These are phyloP conservation scores for Sideroxylon spinosum DNA, from an alignment of 179 eudicot species.

Conservation along the genomic window DNA sequence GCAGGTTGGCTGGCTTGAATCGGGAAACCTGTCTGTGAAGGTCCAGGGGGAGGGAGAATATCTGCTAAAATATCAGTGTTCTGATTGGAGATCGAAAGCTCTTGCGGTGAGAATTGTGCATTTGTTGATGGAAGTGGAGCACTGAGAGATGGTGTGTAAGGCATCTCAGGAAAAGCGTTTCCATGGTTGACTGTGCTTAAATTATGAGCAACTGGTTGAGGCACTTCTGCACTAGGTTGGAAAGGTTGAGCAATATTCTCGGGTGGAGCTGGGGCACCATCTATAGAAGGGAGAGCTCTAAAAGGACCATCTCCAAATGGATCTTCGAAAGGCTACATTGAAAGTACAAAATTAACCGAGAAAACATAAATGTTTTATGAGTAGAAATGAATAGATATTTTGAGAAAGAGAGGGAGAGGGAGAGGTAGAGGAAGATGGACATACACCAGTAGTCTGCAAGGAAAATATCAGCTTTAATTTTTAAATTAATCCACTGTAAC, in stretches of 20 bases:
- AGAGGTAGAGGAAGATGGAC: no score
- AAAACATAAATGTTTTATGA: neutral
- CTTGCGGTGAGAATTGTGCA: slow-evolving; percentile 31
- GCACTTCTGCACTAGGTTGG: slow-evolving; percentile 35
- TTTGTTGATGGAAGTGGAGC: slow-evolving; percentile 30
- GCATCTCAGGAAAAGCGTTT: slow-evolving; percentile 13
- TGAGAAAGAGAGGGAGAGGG: neutral
- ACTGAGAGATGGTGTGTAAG: slow-evolving; percentile 16
- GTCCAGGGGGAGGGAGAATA: slow-evolving; percentile 76
- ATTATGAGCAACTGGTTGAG: slow-evolving; percentile 28
- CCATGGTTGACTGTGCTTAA: slow-evolving; percentile 15
- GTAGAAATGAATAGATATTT: neutral
- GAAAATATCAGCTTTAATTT: neutral
- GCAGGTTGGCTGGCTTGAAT: slow-evolving; percentile 15
- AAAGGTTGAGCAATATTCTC: slow-evolving; percentile 42
- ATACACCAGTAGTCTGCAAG: neutral
- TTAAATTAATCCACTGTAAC: slow-evolving; percentile 1
- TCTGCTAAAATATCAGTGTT: slow-evolving; percentile 77
- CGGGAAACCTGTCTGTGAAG: slow-evolving; percentile 23
- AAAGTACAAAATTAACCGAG: neutral
- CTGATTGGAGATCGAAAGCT: slow-evolving; percentile 24
- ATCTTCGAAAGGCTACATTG: slow-evolving; percentile 76
- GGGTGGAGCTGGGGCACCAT: slow-evolving; percentile 37
- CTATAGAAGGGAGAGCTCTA: slow-evolving; percentile 59
- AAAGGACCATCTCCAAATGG: slow-evolving; percentile 98